Conservation (phyloP, 2,329 filamentous ascomycete species). For the Colletotrichum sp. region DNA sequence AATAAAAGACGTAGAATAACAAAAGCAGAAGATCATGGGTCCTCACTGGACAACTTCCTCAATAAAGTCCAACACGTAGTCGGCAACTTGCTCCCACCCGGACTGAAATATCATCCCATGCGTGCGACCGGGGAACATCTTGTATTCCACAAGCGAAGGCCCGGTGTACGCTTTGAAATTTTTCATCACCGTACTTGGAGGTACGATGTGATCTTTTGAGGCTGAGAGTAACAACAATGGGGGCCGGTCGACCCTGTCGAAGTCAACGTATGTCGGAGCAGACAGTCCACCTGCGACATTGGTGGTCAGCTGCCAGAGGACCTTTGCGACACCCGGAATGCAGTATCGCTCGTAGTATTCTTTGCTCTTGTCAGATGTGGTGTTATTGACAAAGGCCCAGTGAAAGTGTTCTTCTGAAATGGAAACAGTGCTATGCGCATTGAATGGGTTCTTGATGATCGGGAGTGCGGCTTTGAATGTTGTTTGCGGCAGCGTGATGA, state of each 20-base stretch:
- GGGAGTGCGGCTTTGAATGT: conserved; percentile 23
- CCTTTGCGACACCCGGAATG: conserved; percentile 24
- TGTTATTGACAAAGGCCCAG: conserved; percentile 26
- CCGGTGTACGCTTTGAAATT: conserved; percentile 24
- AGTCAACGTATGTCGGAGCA: conserved; percentile 18
- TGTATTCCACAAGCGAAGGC: conserved; percentile 20
- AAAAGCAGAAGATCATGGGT: not conserved
- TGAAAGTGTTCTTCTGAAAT: conserved; percentile 25
- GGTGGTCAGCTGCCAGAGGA: conserved; percentile 25
- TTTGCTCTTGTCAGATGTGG: conserved; percentile 17
- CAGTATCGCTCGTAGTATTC: conserved; percentile 23
- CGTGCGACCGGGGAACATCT: conserved; percentile 23
- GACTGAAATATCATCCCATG: conserved; percentile 26
- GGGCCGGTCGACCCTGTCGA: conserved; percentile 9
- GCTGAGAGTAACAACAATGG: conserved; percentile 23
- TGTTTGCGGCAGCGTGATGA: conserved; percentile 18
- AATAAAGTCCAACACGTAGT: conserved; percentile 5
- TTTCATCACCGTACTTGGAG: conserved; percentile 18
- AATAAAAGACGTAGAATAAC: not conserved
- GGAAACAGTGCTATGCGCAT: conserved; percentile 16
- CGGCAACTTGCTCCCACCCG: conserved; percentile 22
- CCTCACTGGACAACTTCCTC: not conserved
- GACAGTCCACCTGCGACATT: conserved; percentile 1
- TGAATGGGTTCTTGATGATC: conserved; percentile 23
- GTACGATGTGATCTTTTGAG: conserved; percentile 25